Base-by-base conservation (phyloP, 108 stramenopile genomes). In the Asterionellopsis glacialis region DNA sequence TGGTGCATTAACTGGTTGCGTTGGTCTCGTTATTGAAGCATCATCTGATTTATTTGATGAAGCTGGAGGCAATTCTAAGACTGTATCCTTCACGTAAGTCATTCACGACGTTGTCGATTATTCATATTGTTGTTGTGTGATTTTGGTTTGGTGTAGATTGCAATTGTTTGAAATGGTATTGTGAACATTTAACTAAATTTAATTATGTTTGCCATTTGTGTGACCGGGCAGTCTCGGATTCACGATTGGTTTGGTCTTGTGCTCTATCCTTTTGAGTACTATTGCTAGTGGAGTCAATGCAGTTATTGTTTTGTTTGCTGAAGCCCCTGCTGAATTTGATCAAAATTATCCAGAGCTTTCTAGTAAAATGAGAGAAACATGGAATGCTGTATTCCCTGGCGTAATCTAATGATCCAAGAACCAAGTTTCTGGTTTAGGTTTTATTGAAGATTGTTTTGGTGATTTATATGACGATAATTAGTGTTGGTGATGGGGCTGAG, bases 301-400 rank as follows among this genome's bases (percentile, higher is more conserved):
- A 22, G 82, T 90, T 40, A 89, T 92, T 73, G 95, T 96, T 5
- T 82, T 89, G 69, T 96, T 93, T 61, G 95, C 95, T 10, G 91
- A 96, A 64, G 82, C 78, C 0, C 89, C 91, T 19, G 87, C 76
- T 19, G 88, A 90, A 26, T 83, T 96, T 61, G 76, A 90, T 67
- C 66, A 56, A 15, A 91, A 89, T 72, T 77, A 96, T 47, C 95
- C 95, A 22, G 81, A 90, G 51, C 74, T 85, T 1, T 85, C 77
- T 49, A 56, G 68, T 3, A 73, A 89, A 59, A 85, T 96, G 83
- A 59, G 81, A 19, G 56, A 66, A 28, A 79, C 76, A 15, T 96
- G n/a, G n/a, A n/a, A n/a, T n/a, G n/a, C n/a, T n/a, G n/a, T n/a
- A n/a, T n/a, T n/a, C n/a, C n/a, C n/a, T n/a, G n/a, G n/a, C n/a